phyloP scores from a whole-genome alignment of 2,329 filamentous ascomycete genomes.

The Onygena corvina region DNA sequence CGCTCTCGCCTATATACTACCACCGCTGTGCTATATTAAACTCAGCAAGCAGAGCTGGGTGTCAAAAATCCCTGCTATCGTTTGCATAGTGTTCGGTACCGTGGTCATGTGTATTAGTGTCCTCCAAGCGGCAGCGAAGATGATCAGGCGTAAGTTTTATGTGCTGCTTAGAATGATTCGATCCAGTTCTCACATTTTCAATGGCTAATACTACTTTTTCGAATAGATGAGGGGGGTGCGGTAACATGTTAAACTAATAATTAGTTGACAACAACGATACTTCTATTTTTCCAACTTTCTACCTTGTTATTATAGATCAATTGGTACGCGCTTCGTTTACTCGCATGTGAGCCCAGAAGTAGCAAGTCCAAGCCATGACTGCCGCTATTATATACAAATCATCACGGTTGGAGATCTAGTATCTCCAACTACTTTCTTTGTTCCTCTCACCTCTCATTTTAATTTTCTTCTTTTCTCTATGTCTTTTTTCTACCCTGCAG shows the following conservation, averaged over 20 bases:
- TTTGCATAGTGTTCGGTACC: conserved; percentile 66
- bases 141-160: conserved; percentile 37
- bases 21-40: conserved; percentile 90
- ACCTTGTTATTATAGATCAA: conserved; percentile 6
- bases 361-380: background rate
- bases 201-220: conserved; percentile 3
- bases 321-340: background rate
- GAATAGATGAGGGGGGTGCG: conserved; percentile 25
- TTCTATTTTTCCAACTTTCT: conserved; percentile 1
- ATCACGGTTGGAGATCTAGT: conserved; percentile 2
- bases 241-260: conserved; percentile 20
- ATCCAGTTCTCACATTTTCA: background rate
- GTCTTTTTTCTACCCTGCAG: background rate
- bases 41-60: conserved; percentile 65
- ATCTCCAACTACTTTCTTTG: background rate
- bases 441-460: background rate
- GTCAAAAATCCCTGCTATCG: conserved; percentile 57
- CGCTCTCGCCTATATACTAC: conserved; percentile 86
- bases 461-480: background rate
- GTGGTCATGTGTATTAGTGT: conserved; percentile 72
- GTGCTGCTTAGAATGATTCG: background rate
- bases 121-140: conserved; percentile 58
- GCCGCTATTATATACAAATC: too few relatives aligned
- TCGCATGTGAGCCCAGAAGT: background rate
- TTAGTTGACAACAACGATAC: background rate